These are phyloP conservation scores for Rubus parviflorus DNA, from an alignment of 306 rosid genomes.

Conservation along the genomic window DNA sequence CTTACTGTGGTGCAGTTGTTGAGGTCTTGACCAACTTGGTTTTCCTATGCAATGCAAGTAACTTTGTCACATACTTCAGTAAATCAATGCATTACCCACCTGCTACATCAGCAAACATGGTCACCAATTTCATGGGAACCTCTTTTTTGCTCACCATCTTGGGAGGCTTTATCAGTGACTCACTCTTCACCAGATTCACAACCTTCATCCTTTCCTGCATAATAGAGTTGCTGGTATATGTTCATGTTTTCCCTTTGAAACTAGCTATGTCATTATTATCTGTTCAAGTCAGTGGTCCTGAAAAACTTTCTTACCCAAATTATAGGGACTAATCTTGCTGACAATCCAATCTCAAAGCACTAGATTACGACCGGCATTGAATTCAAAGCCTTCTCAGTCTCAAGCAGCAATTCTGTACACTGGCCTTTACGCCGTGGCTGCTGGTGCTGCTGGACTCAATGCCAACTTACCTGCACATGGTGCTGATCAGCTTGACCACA, in stretches of 20 bases:
- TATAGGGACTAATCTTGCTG: constrained; percentile 31
- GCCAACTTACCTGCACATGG: constrained; percentile 45
- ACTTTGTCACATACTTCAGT: constrained; percentile 28
- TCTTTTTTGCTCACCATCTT: constrained; percentile 34
- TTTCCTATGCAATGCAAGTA: constrained; percentile 29
- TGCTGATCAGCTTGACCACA: constrained; percentile 41
- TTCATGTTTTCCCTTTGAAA: neutral
- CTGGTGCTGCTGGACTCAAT: constrained; percentile 35
- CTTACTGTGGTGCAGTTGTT: constrained; percentile 24
- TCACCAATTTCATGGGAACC: constrained; percentile 45
- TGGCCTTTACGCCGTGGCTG: constrained; percentile 36
- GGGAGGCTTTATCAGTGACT: constrained; percentile 44
- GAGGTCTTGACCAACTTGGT: constrained; percentile 31
- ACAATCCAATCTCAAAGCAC: constrained; percentile 33
- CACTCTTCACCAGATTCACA: constrained; percentile 39
- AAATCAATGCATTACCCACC: constrained; percentile 41
- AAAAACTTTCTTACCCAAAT: neutral
- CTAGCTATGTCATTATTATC: neutral
- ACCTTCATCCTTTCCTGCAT: constrained; percentile 22
- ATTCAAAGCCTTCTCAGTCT: constrained; percentile 10
- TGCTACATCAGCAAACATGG: constrained; percentile 40
- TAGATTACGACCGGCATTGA: neutral
- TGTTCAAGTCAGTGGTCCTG: neutral
- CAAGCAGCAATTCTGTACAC: constrained; percentile 28
- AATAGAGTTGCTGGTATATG: constrained; percentile 26